phyloP scores from a whole-genome alignment of 306 rosid species.

The Cucumis melo region DNA sequence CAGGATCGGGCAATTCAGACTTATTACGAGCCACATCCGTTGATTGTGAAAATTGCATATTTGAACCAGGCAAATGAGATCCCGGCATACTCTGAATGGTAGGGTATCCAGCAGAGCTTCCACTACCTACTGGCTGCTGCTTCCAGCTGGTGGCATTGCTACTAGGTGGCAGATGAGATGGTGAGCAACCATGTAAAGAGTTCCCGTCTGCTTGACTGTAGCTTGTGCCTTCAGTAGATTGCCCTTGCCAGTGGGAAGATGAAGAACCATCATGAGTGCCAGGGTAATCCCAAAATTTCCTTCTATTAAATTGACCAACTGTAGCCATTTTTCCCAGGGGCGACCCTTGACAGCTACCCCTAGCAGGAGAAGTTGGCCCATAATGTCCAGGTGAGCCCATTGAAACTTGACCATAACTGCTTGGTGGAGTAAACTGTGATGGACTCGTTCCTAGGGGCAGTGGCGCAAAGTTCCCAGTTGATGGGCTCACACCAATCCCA shows the following conservation, averaged over 20 bases:
- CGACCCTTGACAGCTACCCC: conserved; percentile 89
- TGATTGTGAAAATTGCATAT: conserved; percentile 31
- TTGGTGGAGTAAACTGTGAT: conserved; percentile 93
- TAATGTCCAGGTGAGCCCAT: conserved; percentile 77
- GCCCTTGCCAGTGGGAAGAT: conserved; percentile 69
- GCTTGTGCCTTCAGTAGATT: conserved; percentile 41
- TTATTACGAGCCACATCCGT: conserved; percentile 38
- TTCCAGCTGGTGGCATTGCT: conserved; percentile 58
- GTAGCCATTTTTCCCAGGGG: conserved; percentile 88
- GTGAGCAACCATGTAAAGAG: conserved; percentile 53
- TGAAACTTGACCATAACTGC: conserved; percentile 66
- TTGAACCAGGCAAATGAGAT: conserved; percentile 30
- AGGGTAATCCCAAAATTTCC: conserved; percentile 76
- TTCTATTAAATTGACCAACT: conserved; percentile 70
- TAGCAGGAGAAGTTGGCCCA: conserved; percentile 96
- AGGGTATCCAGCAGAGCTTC: conserved; percentile 32
- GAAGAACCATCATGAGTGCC: conserved; percentile 66
- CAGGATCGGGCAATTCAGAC: conserved; percentile 83
- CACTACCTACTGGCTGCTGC: conserved; percentile 53
- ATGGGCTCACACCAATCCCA: conserved; percentile 82
- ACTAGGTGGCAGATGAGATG: conserved; percentile 51
- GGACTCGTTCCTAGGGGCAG: conserved; percentile 97
- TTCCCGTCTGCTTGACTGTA: conserved; percentile 50
- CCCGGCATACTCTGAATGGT: conserved; percentile 42
- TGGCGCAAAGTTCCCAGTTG: conserved; percentile 86